These are phyloP conservation scores for Wallacemonas rigidus DNA, from an alignment of 208 protist species.

Conservation along the genomic window DNA sequence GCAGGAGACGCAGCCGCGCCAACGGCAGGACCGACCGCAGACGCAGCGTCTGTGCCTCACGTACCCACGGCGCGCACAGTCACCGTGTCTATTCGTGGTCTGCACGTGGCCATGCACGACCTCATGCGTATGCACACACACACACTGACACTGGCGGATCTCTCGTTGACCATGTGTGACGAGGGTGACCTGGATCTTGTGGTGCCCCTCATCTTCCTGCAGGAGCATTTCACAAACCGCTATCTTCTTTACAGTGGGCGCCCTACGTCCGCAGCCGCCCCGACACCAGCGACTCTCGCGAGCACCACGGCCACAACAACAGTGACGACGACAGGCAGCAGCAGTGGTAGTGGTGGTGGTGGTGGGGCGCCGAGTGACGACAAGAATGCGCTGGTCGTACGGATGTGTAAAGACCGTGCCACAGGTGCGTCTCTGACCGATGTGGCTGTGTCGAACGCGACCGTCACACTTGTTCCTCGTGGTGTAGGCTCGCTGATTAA, in stretches of 20 bases:
- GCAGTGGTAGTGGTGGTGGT: neutral
- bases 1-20: neutral
- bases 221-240: constrained; percentile 69
- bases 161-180: constrained; percentile 37
- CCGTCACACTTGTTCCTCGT: constrained; percentile 60
- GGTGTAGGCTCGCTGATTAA: constrained; percentile 73
- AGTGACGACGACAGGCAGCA: constrained; percentile 18
- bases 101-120: constrained; percentile 66
- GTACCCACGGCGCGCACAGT: constrained; percentile 29
- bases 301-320: constrained; percentile 27
- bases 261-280: neutral
- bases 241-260: constrained; percentile 46
- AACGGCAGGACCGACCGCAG: neutral
- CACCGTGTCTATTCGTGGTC: constrained; percentile 46
- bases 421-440: constrained; percentile 19
- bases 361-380: neutral
- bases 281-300: constrained; percentile 1
- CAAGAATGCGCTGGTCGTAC: constrained; percentile 23
- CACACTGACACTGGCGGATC: constrained; percentile 43
- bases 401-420: neutral
- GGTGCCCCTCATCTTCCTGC: constrained; percentile 42
- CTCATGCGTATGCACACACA: constrained; percentile 62
- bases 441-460: constrained; percentile 38
- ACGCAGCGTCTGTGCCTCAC: neutral
- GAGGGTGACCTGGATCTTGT: constrained; percentile 42